Percentiles rank a stretch among this genome's conserved stretches.
These are phyloP conservation scores for Cladorrhinum samala DNA, from an alignment of 495 filamentous ascomycete genomes.

Conservation along the genomic window DNA sequence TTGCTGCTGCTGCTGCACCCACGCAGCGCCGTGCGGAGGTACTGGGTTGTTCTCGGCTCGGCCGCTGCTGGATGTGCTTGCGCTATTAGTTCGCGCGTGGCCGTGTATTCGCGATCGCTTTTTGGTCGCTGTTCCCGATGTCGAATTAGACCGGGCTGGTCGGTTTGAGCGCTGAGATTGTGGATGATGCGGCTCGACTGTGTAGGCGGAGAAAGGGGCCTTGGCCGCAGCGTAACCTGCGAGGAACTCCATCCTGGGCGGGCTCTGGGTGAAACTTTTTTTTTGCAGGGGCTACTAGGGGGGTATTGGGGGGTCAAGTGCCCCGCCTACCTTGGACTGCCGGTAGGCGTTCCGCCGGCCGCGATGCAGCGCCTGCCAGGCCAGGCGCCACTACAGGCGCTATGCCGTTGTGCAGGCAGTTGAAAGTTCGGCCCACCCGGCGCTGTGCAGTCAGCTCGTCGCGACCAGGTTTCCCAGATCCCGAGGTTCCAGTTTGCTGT, in stretches of 20 bases:
- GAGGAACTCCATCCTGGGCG: constrained; percentile 30
- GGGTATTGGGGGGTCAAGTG: not conserved
- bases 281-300: constrained; percentile 4
- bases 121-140: constrained; percentile 19
- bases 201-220: constrained; percentile 32
- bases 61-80: constrained; percentile 28
- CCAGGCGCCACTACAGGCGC: constrained; percentile 4
- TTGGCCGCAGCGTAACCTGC: constrained; percentile 30
- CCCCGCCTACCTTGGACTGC: constrained; percentile 5
- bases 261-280: constrained; percentile 12
- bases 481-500: not conserved
- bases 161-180: constrained; percentile 13
- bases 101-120: constrained; percentile 26
- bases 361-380: constrained; percentile 7
- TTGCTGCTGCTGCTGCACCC: constrained; percentile 9
- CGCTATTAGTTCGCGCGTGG: constrained; percentile 26
- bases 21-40: constrained; percentile 12
- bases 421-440: too few species aligned
- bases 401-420: not conserved
- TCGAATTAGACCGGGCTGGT: constrained; percentile 32
- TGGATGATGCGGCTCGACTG: constrained; percentile 25
- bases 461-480: too few species aligned
- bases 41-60: constrained; percentile 14
- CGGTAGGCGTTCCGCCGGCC: constrained; percentile 9
- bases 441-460: too few species aligned